Conservation (phyloP, 495 filamentous ascomycete genomes). For the Cryomyces minteri region DNA sequence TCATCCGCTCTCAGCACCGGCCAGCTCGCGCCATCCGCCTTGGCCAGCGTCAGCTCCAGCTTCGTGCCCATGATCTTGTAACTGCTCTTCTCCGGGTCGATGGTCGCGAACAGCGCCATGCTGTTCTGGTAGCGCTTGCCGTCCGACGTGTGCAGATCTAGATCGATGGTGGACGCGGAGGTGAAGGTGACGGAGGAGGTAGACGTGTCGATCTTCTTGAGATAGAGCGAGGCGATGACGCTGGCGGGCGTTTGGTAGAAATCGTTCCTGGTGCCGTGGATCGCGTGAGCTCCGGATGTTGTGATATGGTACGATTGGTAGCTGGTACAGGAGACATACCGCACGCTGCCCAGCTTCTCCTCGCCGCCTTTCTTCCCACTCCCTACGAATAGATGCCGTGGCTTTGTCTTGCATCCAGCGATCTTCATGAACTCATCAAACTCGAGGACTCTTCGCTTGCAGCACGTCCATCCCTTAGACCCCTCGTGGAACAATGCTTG, state of each 20-base stretch:
- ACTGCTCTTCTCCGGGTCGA: conserved; percentile 52
- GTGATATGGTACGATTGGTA: not conserved
- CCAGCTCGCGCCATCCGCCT: conserved; percentile 73
- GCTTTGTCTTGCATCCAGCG: conserved; percentile 68
- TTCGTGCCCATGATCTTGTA: conserved; percentile 92
- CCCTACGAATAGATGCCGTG: conserved; percentile 71
- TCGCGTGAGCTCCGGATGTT: conserved; percentile 13
- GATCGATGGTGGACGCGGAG: conserved; percentile 30
- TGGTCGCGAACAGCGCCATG: conserved; percentile 56
- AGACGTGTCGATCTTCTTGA: conserved; percentile 87
- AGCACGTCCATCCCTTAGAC: conserved; percentile 92
- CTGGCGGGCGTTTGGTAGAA: conserved; percentile 84
- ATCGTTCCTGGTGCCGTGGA: conserved; percentile 35
- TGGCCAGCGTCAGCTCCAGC: conserved; percentile 68
- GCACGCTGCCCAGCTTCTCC: conserved; percentile 47
- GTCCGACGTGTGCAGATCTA: conserved; percentile 74
- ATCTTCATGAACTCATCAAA: conserved; percentile 98
- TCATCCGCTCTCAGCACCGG: conserved; percentile 79
- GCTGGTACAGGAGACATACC: conserved; percentile 27
- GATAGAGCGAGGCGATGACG: conserved; percentile 80
- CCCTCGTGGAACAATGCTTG: conserved; percentile 89
- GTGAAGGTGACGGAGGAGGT: conserved; percentile 51
- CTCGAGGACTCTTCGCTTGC: conserved; percentile 84
- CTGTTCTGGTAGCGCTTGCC: conserved; percentile 62
- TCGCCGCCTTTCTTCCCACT: conserved; percentile 44